phyloP scores from a whole-genome alignment of 768 basidiomycete genomes.

The Rhodotorula sphaerocarpa region DNA sequence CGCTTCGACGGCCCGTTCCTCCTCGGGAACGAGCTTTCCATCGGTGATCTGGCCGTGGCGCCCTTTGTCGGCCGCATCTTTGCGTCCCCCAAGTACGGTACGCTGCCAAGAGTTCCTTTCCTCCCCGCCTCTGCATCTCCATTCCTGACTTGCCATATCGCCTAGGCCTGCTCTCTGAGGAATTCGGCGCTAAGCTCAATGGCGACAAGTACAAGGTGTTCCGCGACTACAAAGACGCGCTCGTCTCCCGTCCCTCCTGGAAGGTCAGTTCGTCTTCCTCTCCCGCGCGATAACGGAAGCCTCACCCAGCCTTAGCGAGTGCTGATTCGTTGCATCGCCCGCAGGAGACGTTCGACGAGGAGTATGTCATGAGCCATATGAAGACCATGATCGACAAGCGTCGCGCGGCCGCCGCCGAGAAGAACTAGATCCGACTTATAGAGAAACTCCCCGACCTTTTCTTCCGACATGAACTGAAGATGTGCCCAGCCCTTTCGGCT shows the following conservation, averaged over 20 bases:
- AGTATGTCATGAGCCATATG: conserved; percentile 1
- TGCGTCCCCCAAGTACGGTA: not conserved
- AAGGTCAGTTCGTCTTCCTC: not conserved
- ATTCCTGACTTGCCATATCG: not conserved
- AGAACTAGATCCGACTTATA: too few relatives aligned
- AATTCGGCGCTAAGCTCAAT: not conserved
- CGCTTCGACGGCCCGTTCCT: conserved; percentile 4
- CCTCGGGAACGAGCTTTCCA: conserved; percentile 10
- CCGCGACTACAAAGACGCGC: conserved; percentile 3
- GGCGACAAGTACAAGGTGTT: conserved; percentile 3
- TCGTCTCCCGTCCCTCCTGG: conserved; percentile 11
- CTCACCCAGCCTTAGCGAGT: too few relatives aligned
- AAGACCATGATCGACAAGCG: not conserved
- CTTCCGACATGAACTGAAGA: too few relatives aligned
- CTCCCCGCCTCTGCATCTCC: too few relatives aligned
- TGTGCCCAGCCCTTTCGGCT: too few relatives aligned
- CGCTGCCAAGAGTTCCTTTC: not conserved
- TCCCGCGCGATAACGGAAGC: not conserved
- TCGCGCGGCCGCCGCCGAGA: not conserved
- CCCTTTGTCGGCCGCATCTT: conserved; percentile 18
- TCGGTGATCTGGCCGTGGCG: conserved; percentile 19
- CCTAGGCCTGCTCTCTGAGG: not conserved
- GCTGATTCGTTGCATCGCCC: too few relatives aligned
- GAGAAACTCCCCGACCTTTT: too few relatives aligned
- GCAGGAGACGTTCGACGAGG: conserved; percentile 23